These are phyloP conservation scores for Cucurbita moschata DNA, from an alignment of 306 rosid genomes.

Conservation along the genomic window DNA sequence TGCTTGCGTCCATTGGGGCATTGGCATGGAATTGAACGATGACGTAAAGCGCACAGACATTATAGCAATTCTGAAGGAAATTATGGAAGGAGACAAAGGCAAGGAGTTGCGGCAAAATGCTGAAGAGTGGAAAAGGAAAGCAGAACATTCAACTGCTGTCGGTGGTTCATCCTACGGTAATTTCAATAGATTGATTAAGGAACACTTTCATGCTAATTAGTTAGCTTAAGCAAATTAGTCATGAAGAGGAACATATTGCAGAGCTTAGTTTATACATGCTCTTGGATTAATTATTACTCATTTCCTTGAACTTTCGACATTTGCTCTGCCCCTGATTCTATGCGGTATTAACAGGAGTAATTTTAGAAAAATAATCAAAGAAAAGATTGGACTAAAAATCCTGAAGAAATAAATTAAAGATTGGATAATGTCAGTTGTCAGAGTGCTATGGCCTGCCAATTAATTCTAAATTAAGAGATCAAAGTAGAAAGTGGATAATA, in stretches of 20 bases:
- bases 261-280: not conserved
- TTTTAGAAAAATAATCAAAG: no score
- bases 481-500: not conserved
- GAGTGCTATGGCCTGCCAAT: not conserved
- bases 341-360: no score
- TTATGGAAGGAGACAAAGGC: constrained; percentile 21
- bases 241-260: not conserved
- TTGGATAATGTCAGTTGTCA: no score
- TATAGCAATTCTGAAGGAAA: constrained; percentile 21
- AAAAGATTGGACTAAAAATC: no score
- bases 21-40: constrained; percentile 25
- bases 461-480: not conserved
- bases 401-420: not conserved
- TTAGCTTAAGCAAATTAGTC: not conserved
- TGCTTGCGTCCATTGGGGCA: constrained; percentile 22
- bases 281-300: not conserved
- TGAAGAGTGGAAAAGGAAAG: constrained; percentile 27
- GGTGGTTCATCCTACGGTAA: constrained; percentile 22
- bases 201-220: constrained; percentile 10
- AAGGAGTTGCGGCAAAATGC: constrained; percentile 15
- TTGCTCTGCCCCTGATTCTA: no score
- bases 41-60: constrained; percentile 23
- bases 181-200: constrained; percentile 24
- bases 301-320: not conserved
- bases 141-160: constrained; percentile 16